Evolutionary conservation across 2,329 filamentous ascomycete species (phyloP).

Genomic region (Colletotrichum navitas): DNA sequence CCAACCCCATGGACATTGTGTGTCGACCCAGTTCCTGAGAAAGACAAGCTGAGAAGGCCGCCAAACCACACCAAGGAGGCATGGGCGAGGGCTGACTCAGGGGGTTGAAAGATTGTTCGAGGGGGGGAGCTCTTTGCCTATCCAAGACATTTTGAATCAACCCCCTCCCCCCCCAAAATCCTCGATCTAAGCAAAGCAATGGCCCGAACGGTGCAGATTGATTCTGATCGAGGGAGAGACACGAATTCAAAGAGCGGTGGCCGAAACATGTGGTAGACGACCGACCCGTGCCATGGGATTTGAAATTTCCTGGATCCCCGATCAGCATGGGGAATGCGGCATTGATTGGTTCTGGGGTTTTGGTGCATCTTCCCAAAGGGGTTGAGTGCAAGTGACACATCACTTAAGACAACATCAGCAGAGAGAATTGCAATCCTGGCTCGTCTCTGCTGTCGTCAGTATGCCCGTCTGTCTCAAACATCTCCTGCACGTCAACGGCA

Average conservation of each 20-base stretch:
- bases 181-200: background rate
- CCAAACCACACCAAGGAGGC: background rate
- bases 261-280: background rate
- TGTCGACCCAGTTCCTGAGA: background rate
- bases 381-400: background rate
- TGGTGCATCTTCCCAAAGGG: background rate
- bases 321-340: background rate
- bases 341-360: background rate
- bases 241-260: background rate
- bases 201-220: constrained; percentile 1
- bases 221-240: background rate
- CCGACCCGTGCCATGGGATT: background rate
- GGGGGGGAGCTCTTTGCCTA: background rate
- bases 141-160: background rate
- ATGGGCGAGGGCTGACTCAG: background rate
- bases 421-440: constrained; percentile 18
- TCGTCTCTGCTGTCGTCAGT: constrained; percentile 10
- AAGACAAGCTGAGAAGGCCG: background rate
- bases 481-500: constrained; percentile 19
- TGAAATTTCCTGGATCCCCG: background rate
- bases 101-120: background rate
- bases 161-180: no score
- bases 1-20: background rate
- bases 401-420: background rate
- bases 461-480: constrained; percentile 23